These are phyloP conservation scores for Camellia lanceoleosa DNA, from an alignment of 148 eudicot species.

Conservation along the genomic window DNA sequence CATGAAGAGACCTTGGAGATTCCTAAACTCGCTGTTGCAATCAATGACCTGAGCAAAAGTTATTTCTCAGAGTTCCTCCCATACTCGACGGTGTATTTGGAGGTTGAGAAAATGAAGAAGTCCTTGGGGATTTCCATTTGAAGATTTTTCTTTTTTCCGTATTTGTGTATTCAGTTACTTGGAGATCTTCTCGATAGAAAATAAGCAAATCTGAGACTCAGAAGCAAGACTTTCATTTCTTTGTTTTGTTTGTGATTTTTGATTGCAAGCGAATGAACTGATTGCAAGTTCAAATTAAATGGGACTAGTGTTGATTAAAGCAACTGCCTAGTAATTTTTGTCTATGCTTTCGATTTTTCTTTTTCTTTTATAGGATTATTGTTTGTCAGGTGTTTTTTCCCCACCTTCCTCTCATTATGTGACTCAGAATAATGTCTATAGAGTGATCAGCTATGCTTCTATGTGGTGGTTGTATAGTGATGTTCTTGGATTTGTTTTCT, in stretches of 20 bases:
- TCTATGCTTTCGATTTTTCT: not conserved
- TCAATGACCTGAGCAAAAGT: constrained; percentile 74
- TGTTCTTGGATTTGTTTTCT: no score
- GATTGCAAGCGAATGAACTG: not conserved
- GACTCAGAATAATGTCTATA: not conserved
- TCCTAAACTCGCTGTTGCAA: constrained; percentile 93
- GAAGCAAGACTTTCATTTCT: not conserved
- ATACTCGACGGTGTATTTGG: constrained; percentile 88
- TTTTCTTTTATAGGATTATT: not conserved
- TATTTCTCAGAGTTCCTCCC: constrained; percentile 86
- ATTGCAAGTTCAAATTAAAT: constrained; percentile 7
- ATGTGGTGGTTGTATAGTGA: not conserved
- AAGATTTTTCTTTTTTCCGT: constrained; percentile 17
- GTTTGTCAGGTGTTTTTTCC: not conserved
- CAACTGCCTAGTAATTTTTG: not conserved
- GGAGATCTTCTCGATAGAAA: constrained; percentile 25
- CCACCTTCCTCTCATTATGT: no score
- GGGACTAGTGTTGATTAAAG: not conserved
- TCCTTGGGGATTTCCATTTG: constrained; percentile 65
- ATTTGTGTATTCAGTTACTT: constrained; percentile 17
- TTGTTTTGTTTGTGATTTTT: constrained; percentile 6
- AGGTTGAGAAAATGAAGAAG: constrained; percentile 91
- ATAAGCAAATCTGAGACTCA: constrained; percentile 22
- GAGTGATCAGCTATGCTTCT: not conserved
- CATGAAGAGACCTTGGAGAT: constrained; percentile 93